Evolutionary conservation across 192 early-diverging fungal species (phyloP).

Genomic region (Obelidium mucronatum): DNA sequence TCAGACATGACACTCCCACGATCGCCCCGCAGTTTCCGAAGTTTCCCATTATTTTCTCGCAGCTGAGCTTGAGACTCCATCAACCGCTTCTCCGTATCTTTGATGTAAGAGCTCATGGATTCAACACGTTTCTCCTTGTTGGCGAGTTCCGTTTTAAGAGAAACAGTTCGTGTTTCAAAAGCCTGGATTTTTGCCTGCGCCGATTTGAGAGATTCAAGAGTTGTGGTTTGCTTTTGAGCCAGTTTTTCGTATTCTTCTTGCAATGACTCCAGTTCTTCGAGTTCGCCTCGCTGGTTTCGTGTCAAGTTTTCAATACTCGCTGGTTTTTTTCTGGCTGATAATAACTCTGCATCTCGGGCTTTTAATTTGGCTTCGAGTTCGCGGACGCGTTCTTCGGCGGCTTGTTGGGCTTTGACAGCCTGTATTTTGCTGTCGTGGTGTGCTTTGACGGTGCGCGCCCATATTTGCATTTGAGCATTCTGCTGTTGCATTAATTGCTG

Average conservation of each 20-base stretch:
- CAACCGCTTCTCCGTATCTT: constrained; percentile 11
- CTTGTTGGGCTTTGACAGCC: constrained; percentile 5
- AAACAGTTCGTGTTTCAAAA: not conserved
- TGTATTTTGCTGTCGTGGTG: constrained; percentile 12
- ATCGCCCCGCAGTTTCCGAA: constrained; percentile 15
- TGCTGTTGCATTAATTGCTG: too few species aligned
- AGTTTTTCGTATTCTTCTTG: not conserved
- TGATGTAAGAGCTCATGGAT: not conserved
- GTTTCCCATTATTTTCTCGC: constrained; percentile 4
- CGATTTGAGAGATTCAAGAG: not conserved
- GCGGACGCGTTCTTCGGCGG: not conserved
- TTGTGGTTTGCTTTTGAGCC: not conserved
- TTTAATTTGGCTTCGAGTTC: not conserved
- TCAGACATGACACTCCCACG: constrained; percentile 10
- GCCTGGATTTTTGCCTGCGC: not conserved
- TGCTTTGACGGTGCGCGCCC: constrained; percentile 17
- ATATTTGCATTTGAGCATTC: constrained; percentile 16
- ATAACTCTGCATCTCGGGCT: not conserved
- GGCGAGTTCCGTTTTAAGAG: constrained; percentile 1
- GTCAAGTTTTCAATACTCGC: not conserved
- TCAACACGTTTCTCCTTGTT: constrained; percentile 16
- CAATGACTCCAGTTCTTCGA: not conserved
- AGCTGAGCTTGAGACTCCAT: not conserved
- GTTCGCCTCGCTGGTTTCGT: not conserved
- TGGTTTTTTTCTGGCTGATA: not conserved